Base-by-base conservation (phyloP, 352 stramenopile species). In the Phytophthora cajani region DNA sequence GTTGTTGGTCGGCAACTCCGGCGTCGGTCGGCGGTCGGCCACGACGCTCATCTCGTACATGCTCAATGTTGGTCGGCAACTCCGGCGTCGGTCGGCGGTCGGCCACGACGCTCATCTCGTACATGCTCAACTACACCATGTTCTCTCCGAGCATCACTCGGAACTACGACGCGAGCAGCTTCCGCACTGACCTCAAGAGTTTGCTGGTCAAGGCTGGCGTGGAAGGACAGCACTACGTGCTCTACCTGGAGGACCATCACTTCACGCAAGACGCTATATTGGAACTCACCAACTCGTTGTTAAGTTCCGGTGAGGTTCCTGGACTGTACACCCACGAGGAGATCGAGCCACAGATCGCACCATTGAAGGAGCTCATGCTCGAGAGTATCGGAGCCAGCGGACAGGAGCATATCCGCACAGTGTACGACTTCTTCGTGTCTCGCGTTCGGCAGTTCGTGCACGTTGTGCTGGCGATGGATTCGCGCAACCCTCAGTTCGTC, bases 191-290 rank as follows among this genome's bases (percentile, higher is more conserved):
- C 32, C 79, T 98, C 17, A 98, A 98, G 77, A 84, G 69, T 2
- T 78, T 96, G 32, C 66, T 98, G n/a, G 79, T 94, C 38, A 93
- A 94, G 49, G 88, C 88, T 23, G 88, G 78, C 0, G 85, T 96
- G 4, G 85, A 98, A 59, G 93, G 92, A 0, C 71, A 92, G 64
- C 85, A 95, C 57, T 87, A 86, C 30, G 88, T 98, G 17, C 67
- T 98, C 14, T 98, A 98, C 61, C 68, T 99, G 9, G 95, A 98
- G 61, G 95, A 99, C 63, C 91, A 98, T 64, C 93, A 98, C 57
- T 92, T 99, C 38, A 85, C 81, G 3, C 82, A 93, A 42, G 89
- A 97, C 33, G 85, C 88, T 2, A 95, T 98, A 21, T 69, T 98
- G 23, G 95, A 98, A 62, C 91, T 94, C 27, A 88, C 96, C 3